Evolutionary conservation across 176 grass and related monocot species (phyloP).

Genomic region (Thalia dealbata): DNA sequence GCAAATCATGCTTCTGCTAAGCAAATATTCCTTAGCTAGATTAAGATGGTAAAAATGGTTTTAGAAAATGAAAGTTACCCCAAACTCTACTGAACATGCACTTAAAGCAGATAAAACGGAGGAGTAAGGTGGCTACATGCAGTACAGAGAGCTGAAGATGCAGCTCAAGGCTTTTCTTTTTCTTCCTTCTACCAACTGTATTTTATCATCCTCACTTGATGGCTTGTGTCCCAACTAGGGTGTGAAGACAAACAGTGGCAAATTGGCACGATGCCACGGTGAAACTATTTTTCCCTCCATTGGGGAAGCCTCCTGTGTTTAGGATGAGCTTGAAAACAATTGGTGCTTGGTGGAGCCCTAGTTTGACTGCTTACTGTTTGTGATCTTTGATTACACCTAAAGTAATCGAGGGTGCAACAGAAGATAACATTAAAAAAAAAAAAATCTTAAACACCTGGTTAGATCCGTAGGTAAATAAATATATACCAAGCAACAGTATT

Average conservation of each 20-base stretch:
- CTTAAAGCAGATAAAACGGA: not conserved
- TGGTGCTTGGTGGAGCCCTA: no score
- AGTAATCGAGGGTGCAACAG: no score
- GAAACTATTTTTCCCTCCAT: no score
- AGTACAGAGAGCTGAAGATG: not conserved
- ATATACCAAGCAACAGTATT: no score
- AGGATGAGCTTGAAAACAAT: no score
- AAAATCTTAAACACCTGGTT: no score
- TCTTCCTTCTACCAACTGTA: not conserved
- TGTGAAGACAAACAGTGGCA: not conserved
- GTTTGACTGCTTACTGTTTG: no score
- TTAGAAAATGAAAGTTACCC: not conserved
- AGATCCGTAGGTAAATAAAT: no score
- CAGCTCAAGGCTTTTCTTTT: not conserved
- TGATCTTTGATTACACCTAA: no score
- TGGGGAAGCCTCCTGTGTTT: no score
- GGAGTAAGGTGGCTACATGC: not conserved
- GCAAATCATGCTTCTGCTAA: conserved; percentile 1
- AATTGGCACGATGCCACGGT: no score
- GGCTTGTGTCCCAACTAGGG: not conserved
- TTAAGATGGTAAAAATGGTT: not conserved
- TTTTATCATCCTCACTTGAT: not conserved
- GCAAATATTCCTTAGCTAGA: not conserved
- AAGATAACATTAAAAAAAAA: no score
- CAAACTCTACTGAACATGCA: not conserved